Evolutionary conservation across 768 basidiomycete species (phyloP), one percentile per base, ranked within the genome.

Genomic region (Austroboletus eburneus): DNA sequence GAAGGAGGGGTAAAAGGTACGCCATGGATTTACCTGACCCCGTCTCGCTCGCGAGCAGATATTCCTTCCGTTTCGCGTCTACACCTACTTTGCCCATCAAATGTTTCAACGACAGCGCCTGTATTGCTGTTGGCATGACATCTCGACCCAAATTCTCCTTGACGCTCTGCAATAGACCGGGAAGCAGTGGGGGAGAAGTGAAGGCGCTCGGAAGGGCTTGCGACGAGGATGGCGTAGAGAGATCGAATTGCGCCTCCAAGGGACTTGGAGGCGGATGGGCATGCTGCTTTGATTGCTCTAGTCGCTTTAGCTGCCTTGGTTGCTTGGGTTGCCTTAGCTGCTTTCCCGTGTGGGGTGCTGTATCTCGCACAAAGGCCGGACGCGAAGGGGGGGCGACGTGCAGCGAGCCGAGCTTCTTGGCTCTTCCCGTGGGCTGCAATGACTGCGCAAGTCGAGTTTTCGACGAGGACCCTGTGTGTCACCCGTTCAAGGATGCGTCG

Each of bases 11-110:
- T 5, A 94, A 75, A 35, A 94, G 77, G 64, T 93, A 95, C 1
- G 93, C 92, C 23, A 94, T 78, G 2, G 87, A 91, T 69, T 95
- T 95, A 1, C 91, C 92, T 0, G 90, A 91, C 14, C 93, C 92
- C 0, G 91, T 95, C 65, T 94, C 91, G 0, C 87, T 84, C 0
- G 90, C 92, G 1, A 95, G 74, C 6, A 95, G 76, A 53, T 76
- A 83, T 39, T 80, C 71, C 38, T 49, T 65, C 56, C 48, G 53
- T 22, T 43, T 56, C 13, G 51, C 30, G 29, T 42, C 56, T 14
- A 36, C 24, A 27, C 49, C 43, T 20, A 57, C 42, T 39, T 39
- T 45, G 6, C 68, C 65, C 43, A 88, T 62, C 16, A 90, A 64
- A 66, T 83, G 80, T 52, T 84, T 80, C 17, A 91, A 57, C 18